Percentiles rank a stretch among this genome's conserved stretches.
Conservation (phyloP, 495 filamentous ascomycete genomes). For the Margaritispora aquatica region DNA sequence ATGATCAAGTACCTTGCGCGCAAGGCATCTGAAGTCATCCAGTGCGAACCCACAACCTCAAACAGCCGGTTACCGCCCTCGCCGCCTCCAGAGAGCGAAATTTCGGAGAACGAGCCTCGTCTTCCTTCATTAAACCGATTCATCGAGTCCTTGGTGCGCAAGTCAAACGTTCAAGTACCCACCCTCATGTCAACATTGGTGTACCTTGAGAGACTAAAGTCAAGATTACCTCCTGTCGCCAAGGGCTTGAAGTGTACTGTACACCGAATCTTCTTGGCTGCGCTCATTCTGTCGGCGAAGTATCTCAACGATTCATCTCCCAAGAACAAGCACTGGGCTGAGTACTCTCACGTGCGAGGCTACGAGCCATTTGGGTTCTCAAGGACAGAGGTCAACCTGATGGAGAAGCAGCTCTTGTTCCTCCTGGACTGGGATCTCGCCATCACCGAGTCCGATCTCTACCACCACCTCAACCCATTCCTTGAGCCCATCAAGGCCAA, state of each 20-base stretch:
- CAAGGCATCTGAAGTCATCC: constrained; percentile 82
- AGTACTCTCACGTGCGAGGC: constrained; percentile 72
- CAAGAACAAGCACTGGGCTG: constrained; percentile 99
- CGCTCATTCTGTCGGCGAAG: constrained; percentile 89
- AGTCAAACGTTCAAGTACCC: constrained; percentile 93
- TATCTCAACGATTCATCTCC: constrained; percentile 97
- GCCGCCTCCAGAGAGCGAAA: constrained; percentile 60
- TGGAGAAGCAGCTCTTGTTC: constrained; percentile 96
- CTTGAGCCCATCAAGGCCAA: constrained; percentile 66
- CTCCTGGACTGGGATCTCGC: constrained; percentile 89
- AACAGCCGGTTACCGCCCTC: constrained; percentile 56
- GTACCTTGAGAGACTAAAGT: constrained; percentile 79
- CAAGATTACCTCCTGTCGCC: constrained; percentile 82
- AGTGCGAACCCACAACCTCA: constrained; percentile 60
- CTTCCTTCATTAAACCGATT: constrained; percentile 77
- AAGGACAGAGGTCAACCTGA: constrained; percentile 90
- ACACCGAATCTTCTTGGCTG: constrained; percentile 95
- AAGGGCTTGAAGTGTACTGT: constrained; percentile 97
- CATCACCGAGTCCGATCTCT: constrained; percentile 77
- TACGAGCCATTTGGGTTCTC: constrained; percentile 85
- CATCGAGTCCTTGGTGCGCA: constrained; percentile 82
- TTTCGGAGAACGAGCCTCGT: constrained; percentile 24
- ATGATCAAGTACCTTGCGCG: constrained; percentile 84
- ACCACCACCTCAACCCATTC: constrained; percentile 82
- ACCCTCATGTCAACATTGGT: constrained; percentile 95